These are phyloP conservation scores for Carex cristatella DNA, from an alignment of 176 grass and related monocot genomes.

Conservation along the genomic window DNA sequence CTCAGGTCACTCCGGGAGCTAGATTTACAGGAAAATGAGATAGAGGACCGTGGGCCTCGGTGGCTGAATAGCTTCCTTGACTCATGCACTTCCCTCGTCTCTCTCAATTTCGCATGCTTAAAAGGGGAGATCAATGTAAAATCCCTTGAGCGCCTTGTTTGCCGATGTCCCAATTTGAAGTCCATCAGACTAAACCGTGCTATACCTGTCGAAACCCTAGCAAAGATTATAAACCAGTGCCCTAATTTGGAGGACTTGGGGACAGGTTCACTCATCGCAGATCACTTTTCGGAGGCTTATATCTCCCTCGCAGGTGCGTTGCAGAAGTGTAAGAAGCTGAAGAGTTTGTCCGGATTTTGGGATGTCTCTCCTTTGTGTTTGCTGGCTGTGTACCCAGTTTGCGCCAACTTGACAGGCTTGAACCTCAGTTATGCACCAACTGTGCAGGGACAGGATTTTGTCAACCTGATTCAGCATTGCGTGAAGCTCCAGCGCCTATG, in stretches of 20 bases:
- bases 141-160: conserved; percentile 54
- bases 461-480: conserved; percentile 41
- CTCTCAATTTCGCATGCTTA: conserved; percentile 78
- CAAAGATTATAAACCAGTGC: conserved; percentile 39
- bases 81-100: conserved; percentile 51
- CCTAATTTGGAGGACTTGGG: conserved; percentile 63
- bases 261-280: conserved; percentile 44
- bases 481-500: conserved; percentile 49
- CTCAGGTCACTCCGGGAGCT: conserved; percentile 62
- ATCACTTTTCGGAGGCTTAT: conserved; percentile 26
- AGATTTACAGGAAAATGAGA: conserved; percentile 61
- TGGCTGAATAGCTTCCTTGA: conserved; percentile 67
- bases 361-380: conserved; percentile 32
- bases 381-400: conserved; percentile 29
- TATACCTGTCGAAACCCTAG: conserved; percentile 46
- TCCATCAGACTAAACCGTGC: conserved; percentile 55
- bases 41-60: conserved; percentile 33
- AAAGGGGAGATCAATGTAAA: conserved; percentile 45
- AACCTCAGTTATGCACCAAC: conserved; percentile 56
- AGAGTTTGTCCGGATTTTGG: conserved; percentile 66
- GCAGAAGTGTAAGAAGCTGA: conserved; percentile 38
- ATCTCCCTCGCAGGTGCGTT: conserved; percentile 29
- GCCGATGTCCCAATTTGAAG: conserved; percentile 54
- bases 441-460: conserved; percentile 31
- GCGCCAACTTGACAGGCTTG: conserved; percentile 41